Evolutionary conservation across 2,329 filamentous ascomycete genomes (phyloP).

Genomic region (Aspergillus sp.): DNA sequence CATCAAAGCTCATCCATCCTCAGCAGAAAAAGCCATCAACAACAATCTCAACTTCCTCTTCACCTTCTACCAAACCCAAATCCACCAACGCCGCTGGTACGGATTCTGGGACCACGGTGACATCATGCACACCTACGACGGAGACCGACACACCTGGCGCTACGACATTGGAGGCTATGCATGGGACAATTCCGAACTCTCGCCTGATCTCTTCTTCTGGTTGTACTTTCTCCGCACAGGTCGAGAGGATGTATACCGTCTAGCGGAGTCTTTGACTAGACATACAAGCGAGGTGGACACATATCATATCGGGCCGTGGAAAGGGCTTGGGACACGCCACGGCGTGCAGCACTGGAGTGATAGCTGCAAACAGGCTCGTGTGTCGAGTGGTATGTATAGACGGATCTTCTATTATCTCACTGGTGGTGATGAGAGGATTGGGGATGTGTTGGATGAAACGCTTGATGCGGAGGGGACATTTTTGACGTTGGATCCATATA

Average conservation of each 20-base stretch:
- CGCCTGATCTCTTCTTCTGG: slow-evolving; percentile 60
- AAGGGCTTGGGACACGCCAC: slow-evolving; percentile 58
- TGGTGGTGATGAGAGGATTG: slow-evolving; percentile 53
- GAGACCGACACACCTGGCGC: slow-evolving; percentile 55
- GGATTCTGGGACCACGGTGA: slow-evolving; percentile 61
- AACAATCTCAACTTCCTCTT: slow-evolving; percentile 51
- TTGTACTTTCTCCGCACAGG: slow-evolving; percentile 58
- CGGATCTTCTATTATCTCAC: slow-evolving; percentile 55
- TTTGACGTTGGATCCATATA: slow-evolving; percentile 50
- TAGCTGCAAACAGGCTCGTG: slow-evolving; percentile 58
- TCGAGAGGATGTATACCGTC: slow-evolving; percentile 52
- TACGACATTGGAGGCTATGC: slow-evolving; percentile 62
- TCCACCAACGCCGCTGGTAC: slow-evolving; percentile 58
- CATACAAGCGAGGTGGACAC: slow-evolving; percentile 60
- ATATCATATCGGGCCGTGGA: slow-evolving; percentile 56
- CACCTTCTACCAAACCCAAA: slow-evolving; percentile 52
- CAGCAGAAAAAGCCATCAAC: neutral
- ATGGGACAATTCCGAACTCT: slow-evolving; percentile 63
- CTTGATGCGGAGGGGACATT: slow-evolving; percentile 53
- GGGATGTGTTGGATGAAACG: slow-evolving; percentile 49
- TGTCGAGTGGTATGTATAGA: slow-evolving; percentile 55
- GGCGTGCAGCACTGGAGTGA: slow-evolving; percentile 60
- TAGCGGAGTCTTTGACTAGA: slow-evolving; percentile 55
- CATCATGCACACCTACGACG: slow-evolving; percentile 59
- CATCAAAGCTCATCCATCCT: slow-evolving; percentile 16